A percentile compares a stretch with the other conserved stretches of the same genome.
Conservation (phyloP, 352 stramenopile genomes). For the Peronospora belbahrii region DNA sequence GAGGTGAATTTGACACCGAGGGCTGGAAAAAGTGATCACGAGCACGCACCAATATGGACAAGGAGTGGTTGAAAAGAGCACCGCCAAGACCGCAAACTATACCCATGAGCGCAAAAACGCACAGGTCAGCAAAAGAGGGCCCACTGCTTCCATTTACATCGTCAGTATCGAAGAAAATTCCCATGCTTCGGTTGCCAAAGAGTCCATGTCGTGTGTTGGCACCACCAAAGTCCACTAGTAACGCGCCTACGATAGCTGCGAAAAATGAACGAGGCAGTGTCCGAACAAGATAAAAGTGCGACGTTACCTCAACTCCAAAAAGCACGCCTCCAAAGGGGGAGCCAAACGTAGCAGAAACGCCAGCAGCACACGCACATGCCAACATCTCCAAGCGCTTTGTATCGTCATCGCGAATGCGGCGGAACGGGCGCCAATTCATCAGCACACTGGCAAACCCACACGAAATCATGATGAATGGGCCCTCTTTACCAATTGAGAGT, state of each 20-base stretch:
- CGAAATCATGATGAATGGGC: conserved; percentile 85
- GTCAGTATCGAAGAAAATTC: conserved; percentile 40
- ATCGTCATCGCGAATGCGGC: conserved; percentile 69
- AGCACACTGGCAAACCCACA: conserved; percentile 72
- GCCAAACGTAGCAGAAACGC: conserved; percentile 81
- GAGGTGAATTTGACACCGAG: conserved; percentile 3
- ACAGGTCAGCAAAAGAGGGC: conserved; percentile 43
- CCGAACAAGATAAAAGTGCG: conserved; percentile 76
- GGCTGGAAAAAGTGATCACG: conserved; percentile 43
- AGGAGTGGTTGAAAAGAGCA: conserved; percentile 58
- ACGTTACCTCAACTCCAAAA: conserved; percentile 81
- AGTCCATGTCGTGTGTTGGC: conserved; percentile 59
- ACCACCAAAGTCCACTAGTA: conserved; percentile 59
- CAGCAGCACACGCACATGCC: conserved; percentile 66
- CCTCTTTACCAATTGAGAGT: conserved; percentile 80
- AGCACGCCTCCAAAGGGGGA: conserved; percentile 81
- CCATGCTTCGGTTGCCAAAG: conserved; percentile 64
- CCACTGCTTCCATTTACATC: conserved; percentile 28
- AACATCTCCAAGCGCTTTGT: conserved; percentile 80
- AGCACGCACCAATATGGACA: conserved; percentile 54
- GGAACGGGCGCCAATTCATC: conserved; percentile 62
- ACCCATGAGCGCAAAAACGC: conserved; percentile 57
- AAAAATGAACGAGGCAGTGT: conserved; percentile 78
- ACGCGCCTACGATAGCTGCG: conserved; percentile 60
- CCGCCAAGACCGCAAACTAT: conserved; percentile 61